These are phyloP conservation scores for Dactylonectria macrodidyma DNA, from an alignment of 2,329 filamentous ascomycete genomes.

Conservation along the genomic window DNA sequence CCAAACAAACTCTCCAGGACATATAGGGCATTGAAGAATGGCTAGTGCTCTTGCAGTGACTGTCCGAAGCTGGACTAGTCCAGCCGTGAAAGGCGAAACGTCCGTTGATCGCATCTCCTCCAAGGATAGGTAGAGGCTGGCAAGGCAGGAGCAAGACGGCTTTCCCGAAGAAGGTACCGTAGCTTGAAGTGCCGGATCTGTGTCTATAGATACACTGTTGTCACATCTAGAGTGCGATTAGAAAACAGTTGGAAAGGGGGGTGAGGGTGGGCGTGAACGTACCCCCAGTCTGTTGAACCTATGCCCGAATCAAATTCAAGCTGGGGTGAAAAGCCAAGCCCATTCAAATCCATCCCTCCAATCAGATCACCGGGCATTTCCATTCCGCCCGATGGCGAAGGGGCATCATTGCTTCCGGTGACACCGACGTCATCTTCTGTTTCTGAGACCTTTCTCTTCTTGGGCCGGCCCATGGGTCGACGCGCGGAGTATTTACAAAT, in stretches of 20 bases:
- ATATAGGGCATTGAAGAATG: slow-evolving; percentile 41
- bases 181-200: slow-evolving; percentile 28
- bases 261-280: not conserved
- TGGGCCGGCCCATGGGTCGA: slow-evolving; percentile 45
- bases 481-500: slow-evolving; percentile 42
- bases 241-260: not conserved
- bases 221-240: slow-evolving; percentile 38
- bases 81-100: slow-evolving; percentile 35
- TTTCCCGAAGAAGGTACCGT: slow-evolving; percentile 28
- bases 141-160: slow-evolving; percentile 43
- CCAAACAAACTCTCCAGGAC: slow-evolving; percentile 45
- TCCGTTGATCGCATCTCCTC: slow-evolving; percentile 45
- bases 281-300: slow-evolving; percentile 36
- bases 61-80: slow-evolving; percentile 35
- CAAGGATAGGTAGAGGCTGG: slow-evolving; percentile 42
- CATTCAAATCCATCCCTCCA: slow-evolving; percentile 27
- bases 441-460: slow-evolving; percentile 41
- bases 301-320: slow-evolving; percentile 25
- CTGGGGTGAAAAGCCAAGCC: slow-evolving; percentile 32
- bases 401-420: slow-evolving; percentile 18
- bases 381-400: slow-evolving; percentile 27
- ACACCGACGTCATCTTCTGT: slow-evolving; percentile 20
- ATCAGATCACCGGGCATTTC: slow-evolving; percentile 26
- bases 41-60: slow-evolving; percentile 33
- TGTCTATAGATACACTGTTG: slow-evolving; percentile 23